Conservation (phyloP, 164 flowering plant genomes). For the Buxus sempervirens region DNA sequence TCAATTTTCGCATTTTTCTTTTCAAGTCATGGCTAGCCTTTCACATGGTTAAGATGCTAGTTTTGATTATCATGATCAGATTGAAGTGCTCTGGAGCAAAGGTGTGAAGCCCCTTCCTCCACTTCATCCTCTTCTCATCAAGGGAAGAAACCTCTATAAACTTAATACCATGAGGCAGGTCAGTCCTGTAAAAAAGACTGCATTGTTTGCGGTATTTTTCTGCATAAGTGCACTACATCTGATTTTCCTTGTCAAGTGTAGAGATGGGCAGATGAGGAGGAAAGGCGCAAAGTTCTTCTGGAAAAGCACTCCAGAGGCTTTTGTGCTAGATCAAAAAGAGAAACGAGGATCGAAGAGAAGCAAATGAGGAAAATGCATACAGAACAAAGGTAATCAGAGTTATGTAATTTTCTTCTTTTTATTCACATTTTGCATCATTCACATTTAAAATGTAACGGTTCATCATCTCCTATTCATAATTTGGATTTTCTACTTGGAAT, state of each 20-base stretch:
- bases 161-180: slow-evolving; percentile 79
- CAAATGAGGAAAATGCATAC: slow-evolving; percentile 36
- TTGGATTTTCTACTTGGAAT: not conserved
- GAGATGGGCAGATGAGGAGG: slow-evolving; percentile 79
- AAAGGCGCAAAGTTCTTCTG: slow-evolving; percentile 46
- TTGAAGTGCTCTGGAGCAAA: slow-evolving; percentile 89
- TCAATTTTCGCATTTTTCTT: no score
- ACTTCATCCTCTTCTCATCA: slow-evolving; percentile 73
- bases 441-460: no score
- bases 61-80: slow-evolving; percentile 29
- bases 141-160: slow-evolving; percentile 85
- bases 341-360: slow-evolving; percentile 49
- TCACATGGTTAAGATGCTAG: not conserved
- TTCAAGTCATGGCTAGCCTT: no score
- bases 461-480: not conserved
- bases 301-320: slow-evolving; percentile 80
- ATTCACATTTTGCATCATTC: not conserved
- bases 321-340: slow-evolving; percentile 59
- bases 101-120: slow-evolving; percentile 71
- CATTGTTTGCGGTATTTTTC: not conserved
- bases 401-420: not conserved
- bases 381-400: slow-evolving; percentile 28
- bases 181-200: not conserved
- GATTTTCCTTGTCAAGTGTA: slow-evolving; percentile 17
- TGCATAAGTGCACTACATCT: slow-evolving; percentile 5